Percentiles rank a stretch among this genome's conserved stretches.
Conservation (phyloP, 2,329 filamentous ascomycete genomes). For the Venturia asperata region DNA sequence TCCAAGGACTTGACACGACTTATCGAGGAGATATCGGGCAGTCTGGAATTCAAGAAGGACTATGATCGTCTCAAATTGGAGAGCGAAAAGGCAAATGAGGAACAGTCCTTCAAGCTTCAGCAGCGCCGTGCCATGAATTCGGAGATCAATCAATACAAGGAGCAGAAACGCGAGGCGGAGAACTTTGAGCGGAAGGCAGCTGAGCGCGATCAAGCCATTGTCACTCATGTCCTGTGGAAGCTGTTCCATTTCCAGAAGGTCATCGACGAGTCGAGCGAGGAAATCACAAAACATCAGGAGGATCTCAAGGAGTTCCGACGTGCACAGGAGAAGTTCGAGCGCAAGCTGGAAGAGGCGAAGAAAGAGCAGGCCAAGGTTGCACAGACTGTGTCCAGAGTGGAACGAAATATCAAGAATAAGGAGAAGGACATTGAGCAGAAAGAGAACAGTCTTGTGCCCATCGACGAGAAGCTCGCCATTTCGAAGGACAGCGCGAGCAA, state of each 20-base stretch:
- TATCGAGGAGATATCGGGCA: constrained; percentile 96
- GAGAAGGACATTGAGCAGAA: constrained; percentile 83
- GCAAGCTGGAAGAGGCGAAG: constrained; percentile 70
- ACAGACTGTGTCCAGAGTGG: constrained; percentile 71
- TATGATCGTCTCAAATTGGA: constrained; percentile 88
- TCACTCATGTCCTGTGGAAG: constrained; percentile 94
- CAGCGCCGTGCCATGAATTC: constrained; percentile 90
- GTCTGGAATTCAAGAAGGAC: constrained; percentile 85
- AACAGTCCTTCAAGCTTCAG: constrained; percentile 81
- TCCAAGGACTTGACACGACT: constrained; percentile 87
- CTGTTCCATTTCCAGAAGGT: constrained; percentile 89
- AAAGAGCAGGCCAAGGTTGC: constrained; percentile 73
- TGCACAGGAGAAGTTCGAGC: constrained; percentile 77
- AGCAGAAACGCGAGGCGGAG: constrained; percentile 93
- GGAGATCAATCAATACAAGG: constrained; percentile 94
- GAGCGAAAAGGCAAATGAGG: constrained; percentile 78
- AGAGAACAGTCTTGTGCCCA: constrained; percentile 75
- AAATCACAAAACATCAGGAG: constrained; percentile 90
- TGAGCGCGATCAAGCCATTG: constrained; percentile 82
- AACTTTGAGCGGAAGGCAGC: constrained; percentile 86
- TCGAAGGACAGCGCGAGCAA: constrained; percentile 63
- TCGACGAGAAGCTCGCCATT: constrained; percentile 85
- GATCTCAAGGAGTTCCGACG: constrained; percentile 89
- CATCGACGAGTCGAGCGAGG: constrained; percentile 83
- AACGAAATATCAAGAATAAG: constrained; percentile 76